These are phyloP conservation scores for Thielaviopsis euricoi DNA, from an alignment of 2,329 filamentous ascomycete species.

Conservation along the genomic window DNA sequence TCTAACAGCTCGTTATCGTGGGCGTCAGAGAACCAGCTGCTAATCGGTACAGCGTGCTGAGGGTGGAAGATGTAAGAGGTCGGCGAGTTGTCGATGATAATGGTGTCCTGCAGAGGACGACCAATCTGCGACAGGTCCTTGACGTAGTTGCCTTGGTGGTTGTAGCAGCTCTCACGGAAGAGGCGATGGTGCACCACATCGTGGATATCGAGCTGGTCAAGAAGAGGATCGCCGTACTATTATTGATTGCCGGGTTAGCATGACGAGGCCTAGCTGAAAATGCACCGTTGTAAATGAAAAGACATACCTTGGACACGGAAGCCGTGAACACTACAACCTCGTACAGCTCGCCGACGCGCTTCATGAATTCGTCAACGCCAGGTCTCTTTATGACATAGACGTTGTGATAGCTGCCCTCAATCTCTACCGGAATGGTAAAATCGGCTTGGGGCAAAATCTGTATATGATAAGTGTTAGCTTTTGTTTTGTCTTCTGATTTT, in stretches of 20 bases:
- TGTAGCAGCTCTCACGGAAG: slow-evolving; percentile 97
- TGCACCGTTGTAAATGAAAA: not conserved
- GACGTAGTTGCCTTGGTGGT: slow-evolving; percentile 98
- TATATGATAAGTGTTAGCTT: slow-evolving; percentile 11
- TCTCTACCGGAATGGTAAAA: slow-evolving; percentile 97
- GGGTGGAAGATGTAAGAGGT: slow-evolving; percentile 99
- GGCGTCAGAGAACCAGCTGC: slow-evolving; percentile 99
- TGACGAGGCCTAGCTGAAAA: slow-evolving; percentile 14
- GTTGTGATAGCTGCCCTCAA: slow-evolving; percentile 97
- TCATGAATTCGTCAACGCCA: slow-evolving; percentile 98
- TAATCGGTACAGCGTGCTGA: slow-evolving; percentile 95
- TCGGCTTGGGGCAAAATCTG: slow-evolving; percentile 95
- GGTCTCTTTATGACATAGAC: slow-evolving; percentile 98
- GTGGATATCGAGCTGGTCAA: slow-evolving; percentile 95
- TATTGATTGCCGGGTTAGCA: slow-evolving; percentile 23
- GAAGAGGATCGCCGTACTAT: slow-evolving; percentile 85
- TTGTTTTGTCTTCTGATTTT: not conserved
- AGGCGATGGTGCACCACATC: slow-evolving; percentile 88
- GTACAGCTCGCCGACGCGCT: slow-evolving; percentile 90
- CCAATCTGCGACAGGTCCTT: slow-evolving; percentile 97
- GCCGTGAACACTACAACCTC: slow-evolving; percentile 98
- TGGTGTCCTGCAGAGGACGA: slow-evolving; percentile 87
- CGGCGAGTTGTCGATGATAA: slow-evolving; percentile 98
- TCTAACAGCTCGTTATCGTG: slow-evolving; percentile 98
- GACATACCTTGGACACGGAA: slow-evolving; percentile 78